Evolutionary conservation across 2,329 filamentous ascomycete species (phyloP), one percentile per base, ranked within the genome.

Genomic region (Fusarium begoniae): DNA sequence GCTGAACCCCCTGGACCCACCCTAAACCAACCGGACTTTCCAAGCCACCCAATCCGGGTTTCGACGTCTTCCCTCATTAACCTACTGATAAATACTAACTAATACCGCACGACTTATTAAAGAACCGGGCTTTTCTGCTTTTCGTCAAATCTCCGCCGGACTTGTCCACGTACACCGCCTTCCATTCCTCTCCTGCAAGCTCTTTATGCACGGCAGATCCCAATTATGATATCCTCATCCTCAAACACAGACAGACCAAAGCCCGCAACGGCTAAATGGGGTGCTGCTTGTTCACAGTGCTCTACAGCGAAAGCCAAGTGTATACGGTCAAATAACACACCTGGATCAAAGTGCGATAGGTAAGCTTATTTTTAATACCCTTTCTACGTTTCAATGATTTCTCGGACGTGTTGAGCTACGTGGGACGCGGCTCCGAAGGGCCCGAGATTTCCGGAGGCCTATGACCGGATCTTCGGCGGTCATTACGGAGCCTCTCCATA

Each of bases 221-320:
- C 32, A 18, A 30, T 38, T 53, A 54, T 63, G 57, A 73, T 74
- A 55, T 75, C 68, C 28, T 30, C 28, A 55, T 75, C 68, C 28
- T n/a, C 28, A 13, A 74, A 40, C 28, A 28, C 63, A 48, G 73
- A 75, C 35, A 66, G 79, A 56, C 78, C 74, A 28, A 82, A 82
- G 74, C 76, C 81, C 37, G 76, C 82, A 22, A 81, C 81, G 66
- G 82, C 82, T 37, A 83, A 82, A 85, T 88, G 86, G 86, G 86
- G 86, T 22, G 85, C 85, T 8, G 86, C 86, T 3, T 88, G 86
- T 56, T 81, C 84, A 10, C 80, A 85, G 3, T 88, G 86, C 72
- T 85, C 86, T 12, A 80, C 82, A 18, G 85, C 86, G 38, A 88
- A 88, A 72, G 85, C 86, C 13, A 87, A 87, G 69, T 88, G 86